A percentile compares a stretch with the other conserved stretches of the same genome.
phyloP scores from a whole-genome alignment of 345 rosid species.

The Xanthoceras sorbifolium region DNA sequence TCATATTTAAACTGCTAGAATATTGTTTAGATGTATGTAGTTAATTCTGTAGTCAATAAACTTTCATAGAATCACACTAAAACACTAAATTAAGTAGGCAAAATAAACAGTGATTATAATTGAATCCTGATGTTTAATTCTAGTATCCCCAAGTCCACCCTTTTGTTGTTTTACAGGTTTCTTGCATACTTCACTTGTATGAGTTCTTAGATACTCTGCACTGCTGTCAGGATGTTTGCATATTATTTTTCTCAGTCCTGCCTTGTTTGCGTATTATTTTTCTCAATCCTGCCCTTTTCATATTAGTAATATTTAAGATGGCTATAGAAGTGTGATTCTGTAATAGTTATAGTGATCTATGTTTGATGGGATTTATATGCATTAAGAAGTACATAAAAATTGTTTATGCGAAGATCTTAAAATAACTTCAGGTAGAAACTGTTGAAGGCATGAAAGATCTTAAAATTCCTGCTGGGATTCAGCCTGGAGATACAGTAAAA shows the following conservation, averaged over 20 bases:
- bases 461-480: conserved; percentile 73
- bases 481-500: conserved; percentile 78
- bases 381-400: background rate
- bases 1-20: background rate
- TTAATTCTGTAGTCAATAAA: background rate
- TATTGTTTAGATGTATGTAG: background rate
- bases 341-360: background rate
- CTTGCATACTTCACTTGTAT: background rate
- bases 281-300: conserved; percentile 9
- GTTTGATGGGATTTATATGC: background rate
- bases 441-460: conserved; percentile 78
- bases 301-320: background rate
- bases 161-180: background rate
- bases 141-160: background rate
- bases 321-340: background rate
- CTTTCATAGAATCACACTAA: background rate
- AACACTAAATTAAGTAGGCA: background rate
- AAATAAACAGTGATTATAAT: background rate
- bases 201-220: background rate
- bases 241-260: background rate
- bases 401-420: conserved; percentile 12
- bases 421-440: conserved; percentile 76
- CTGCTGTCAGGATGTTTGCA: background rate
- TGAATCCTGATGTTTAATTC: background rate
- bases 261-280: background rate